A percentile compares a stretch with the other conserved stretches of the same genome.
Conservation (phyloP, 768 basidiomycete species). For the Mrakia frigida region DNA sequence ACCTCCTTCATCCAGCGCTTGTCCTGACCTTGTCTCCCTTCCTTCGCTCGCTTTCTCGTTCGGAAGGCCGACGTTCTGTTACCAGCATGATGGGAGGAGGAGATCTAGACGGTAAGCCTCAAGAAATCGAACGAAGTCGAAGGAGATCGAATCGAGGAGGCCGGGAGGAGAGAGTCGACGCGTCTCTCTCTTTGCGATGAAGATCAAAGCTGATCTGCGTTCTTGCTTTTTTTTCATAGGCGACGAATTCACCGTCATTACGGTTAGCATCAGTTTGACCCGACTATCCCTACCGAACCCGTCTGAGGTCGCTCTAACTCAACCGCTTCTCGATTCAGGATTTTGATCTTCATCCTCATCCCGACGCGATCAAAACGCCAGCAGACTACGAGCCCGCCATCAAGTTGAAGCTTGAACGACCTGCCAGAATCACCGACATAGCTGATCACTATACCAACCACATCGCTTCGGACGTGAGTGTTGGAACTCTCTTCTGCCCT, state of each 20-base stretch:
- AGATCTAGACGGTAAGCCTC: constrained; percentile 56
- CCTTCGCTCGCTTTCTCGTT: constrained; percentile 21
- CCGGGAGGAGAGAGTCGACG: no score
- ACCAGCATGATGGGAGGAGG: constrained; percentile 64
- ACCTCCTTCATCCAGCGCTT: neutral
- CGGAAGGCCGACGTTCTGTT: constrained; percentile 57
- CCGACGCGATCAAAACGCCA: neutral
- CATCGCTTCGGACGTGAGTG: neutral
- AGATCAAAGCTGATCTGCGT: neutral
- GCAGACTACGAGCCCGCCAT: neutral
- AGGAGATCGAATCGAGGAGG: no score
- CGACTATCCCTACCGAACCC: no score
- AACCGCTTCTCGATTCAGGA: neutral
- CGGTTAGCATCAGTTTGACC: no score
- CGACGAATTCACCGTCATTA: neutral
- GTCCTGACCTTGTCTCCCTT: neutral
- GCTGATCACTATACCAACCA: neutral
- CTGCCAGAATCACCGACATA: neutral
- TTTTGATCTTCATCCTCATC: neutral
- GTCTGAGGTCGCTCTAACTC: no score
- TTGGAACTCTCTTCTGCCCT: neutral
- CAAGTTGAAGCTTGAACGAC: neutral
- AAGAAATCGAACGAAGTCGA: constrained; percentile 23
- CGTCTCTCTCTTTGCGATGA: constrained; percentile 46
- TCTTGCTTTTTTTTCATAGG: neutral